These are phyloP conservation scores for Spizellomyces punctatus DNA, from an alignment of 192 early-diverging fungal genomes.

Conservation along the genomic window DNA sequence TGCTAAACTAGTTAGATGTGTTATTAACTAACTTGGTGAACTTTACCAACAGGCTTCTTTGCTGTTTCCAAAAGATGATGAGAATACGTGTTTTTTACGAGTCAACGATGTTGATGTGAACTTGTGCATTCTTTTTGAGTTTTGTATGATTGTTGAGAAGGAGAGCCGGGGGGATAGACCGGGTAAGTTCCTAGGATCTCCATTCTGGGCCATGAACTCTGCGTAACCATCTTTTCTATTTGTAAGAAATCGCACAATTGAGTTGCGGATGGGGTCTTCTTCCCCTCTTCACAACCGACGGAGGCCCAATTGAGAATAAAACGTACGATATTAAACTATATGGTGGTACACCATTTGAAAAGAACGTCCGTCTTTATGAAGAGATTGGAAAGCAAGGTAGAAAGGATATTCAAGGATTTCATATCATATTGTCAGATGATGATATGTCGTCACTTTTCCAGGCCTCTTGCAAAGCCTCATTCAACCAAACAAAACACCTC, in stretches of 20 bases:
- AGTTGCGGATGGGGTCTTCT: slow-evolving; percentile 55
- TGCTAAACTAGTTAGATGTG: not conserved
- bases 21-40: not conserved
- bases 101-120: slow-evolving; percentile 48
- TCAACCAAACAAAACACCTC: slow-evolving; percentile 34
- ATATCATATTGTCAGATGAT: not conserved
- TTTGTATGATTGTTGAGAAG: slow-evolving; percentile 41
- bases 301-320: slow-evolving; percentile 49
- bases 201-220: not conserved
- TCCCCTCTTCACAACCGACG: slow-evolving; percentile 51
- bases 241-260: slow-evolving; percentile 12
- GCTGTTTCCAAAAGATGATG: slow-evolving; percentile 53
- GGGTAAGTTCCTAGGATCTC: not conserved
- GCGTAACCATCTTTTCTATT: not conserved
- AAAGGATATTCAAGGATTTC: not conserved
- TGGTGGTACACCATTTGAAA: slow-evolving; percentile 50
- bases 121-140: slow-evolving; percentile 51
- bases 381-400: slow-evolving; percentile 35
- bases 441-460: not conserved
- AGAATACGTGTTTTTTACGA: slow-evolving; percentile 51
- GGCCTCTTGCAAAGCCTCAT: slow-evolving; percentile 39
- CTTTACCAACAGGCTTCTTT: slow-evolving; percentile 35
- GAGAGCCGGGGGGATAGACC: slow-evolving; percentile 22
- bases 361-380: slow-evolving; percentile 31
- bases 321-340: slow-evolving; percentile 50